phyloP scores from a whole-genome alignment of 176 grass and related monocot species.

The Oryza meridionalis region DNA sequence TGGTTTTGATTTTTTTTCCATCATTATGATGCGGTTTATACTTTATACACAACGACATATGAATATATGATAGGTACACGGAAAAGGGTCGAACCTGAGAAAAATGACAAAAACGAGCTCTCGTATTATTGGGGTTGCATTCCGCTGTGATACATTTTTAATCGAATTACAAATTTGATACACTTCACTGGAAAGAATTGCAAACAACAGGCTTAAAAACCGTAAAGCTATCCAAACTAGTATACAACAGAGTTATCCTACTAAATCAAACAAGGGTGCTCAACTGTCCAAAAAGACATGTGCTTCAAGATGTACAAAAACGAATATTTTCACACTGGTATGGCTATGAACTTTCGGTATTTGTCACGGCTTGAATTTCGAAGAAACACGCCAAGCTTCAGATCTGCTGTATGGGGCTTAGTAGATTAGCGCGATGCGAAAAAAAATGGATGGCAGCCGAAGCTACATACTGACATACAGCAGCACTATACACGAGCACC shows the following conservation, averaged over 20 bases:
- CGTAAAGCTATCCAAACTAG: constrained; percentile 40
- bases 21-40: not conserved
- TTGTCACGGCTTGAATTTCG: constrained; percentile 15
- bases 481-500: constrained; percentile 53
- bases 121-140: constrained; percentile 39
- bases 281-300: not conserved
- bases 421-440: not conserved
- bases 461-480: not conserved
- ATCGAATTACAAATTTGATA: constrained; percentile 19
- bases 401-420: constrained; percentile 16
- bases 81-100: not conserved
- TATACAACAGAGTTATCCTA: constrained; percentile 58
- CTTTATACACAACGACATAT: not conserved
- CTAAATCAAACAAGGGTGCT: not conserved
- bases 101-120: constrained; percentile 1
- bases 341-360: constrained; percentile 24
- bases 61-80: not conserved
- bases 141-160: constrained; percentile 24
- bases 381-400: constrained; percentile 30
- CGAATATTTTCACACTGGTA: constrained; percentile 42
- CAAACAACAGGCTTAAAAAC: constrained; percentile 40
- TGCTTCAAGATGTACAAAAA: constrained; percentile 39
- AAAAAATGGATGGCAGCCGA: constrained; percentile 17
- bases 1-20: not conserved
- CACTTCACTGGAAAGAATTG: constrained; percentile 29